phyloP scores from a whole-genome alignment of 2,329 filamentous ascomycete species.

The Colletotrichum liaoningense region DNA sequence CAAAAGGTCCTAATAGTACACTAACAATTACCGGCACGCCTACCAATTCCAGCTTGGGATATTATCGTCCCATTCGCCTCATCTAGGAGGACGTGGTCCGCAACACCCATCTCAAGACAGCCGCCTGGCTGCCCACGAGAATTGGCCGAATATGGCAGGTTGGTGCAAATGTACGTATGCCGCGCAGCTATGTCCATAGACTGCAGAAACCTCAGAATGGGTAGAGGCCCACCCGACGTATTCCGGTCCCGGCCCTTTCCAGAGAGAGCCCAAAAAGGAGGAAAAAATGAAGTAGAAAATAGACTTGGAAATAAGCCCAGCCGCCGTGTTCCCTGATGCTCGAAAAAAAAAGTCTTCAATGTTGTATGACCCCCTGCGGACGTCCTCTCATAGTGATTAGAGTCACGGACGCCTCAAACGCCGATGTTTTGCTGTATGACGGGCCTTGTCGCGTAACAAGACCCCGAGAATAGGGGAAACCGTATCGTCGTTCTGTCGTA shows the following conservation, averaged over 20 bases:
- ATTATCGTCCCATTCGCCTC: slow-evolving; percentile 11
- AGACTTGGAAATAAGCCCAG: slow-evolving; percentile 25
- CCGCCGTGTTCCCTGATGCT: slow-evolving; percentile 36
- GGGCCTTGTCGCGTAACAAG: slow-evolving; percentile 33
- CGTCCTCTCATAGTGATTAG: slow-evolving; percentile 34
- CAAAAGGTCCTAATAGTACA: slow-evolving; percentile 36
- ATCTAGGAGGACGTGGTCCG: not conserved
- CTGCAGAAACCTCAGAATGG: slow-evolving; percentile 27
- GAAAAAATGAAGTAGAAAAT: slow-evolving; percentile 19
- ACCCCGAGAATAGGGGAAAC: slow-evolving; percentile 34
- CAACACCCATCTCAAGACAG: not conserved
- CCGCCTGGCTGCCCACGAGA: not conserved
- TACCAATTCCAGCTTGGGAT: slow-evolving; percentile 5
- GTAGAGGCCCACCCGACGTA: slow-evolving; percentile 21
- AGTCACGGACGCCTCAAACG: slow-evolving; percentile 38
- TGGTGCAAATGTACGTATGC: slow-evolving; percentile 36
- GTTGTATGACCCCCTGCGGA: slow-evolving; percentile 35
- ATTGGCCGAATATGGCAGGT: slow-evolving; percentile 4
- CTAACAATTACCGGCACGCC: slow-evolving; percentile 36
- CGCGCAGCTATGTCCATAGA: slow-evolving; percentile 35
- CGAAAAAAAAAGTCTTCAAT: slow-evolving; percentile 29
- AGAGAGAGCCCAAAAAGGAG: slow-evolving; percentile 31
- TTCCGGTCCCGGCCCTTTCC: slow-evolving; percentile 33
- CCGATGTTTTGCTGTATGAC: slow-evolving; percentile 36
- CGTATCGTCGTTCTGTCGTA: slow-evolving; percentile 41